Evolutionary conservation across 2,329 filamentous ascomycete species (phyloP), one percentile per base, ranked within the genome.

Genomic region (Diplocarpon rosae): DNA sequence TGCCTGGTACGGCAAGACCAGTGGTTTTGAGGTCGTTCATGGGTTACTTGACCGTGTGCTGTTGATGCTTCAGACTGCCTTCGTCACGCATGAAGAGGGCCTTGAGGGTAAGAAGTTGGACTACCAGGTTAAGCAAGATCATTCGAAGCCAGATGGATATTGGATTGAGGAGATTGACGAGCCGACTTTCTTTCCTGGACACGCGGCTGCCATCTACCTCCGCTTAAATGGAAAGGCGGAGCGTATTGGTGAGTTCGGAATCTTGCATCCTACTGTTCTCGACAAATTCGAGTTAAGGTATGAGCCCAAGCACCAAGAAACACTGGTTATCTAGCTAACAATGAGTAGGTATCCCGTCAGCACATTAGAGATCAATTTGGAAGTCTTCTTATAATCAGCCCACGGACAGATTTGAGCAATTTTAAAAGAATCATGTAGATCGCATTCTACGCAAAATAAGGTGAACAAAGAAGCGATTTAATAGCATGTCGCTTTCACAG

Each of bases 151-250:
- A 37, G 74, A 86, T 56, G 80, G 82, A 15, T 98, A 98, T 69
- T 96, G 86, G 84, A 92, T 96, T 56, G 82, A 95, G 66, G 87
- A 94, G 66, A 77, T 94, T 49, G 77, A 94, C 56, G 86, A 95
- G 61, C 73, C 84, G 1, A 95, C 89, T 34, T 98, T 94, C 72
- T 90, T 98, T 68, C 71, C 78, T 33, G 92, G 90, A 34, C 87
- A 95, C 61, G 84, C 86, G 13, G 92, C 92, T 9, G 81, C 85
- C 38, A 82, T 98, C 50, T 83, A 84, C 63, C 69, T 94, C 49
- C 78, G 84, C 42, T 66, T 90, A 27, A 76, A 68, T 30, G 86
- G 84, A 47, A 84, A 88, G 70, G 75, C 83, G 52, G 69, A 75
- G 49, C 75, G 81, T 42, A 85, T 98, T 58, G 92, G 92, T 59